Evolutionary conservation across 2,329 filamentous ascomycete species (phyloP), one percentile per base, ranked within the genome.

Genomic region (Madurella fahalii): DNA sequence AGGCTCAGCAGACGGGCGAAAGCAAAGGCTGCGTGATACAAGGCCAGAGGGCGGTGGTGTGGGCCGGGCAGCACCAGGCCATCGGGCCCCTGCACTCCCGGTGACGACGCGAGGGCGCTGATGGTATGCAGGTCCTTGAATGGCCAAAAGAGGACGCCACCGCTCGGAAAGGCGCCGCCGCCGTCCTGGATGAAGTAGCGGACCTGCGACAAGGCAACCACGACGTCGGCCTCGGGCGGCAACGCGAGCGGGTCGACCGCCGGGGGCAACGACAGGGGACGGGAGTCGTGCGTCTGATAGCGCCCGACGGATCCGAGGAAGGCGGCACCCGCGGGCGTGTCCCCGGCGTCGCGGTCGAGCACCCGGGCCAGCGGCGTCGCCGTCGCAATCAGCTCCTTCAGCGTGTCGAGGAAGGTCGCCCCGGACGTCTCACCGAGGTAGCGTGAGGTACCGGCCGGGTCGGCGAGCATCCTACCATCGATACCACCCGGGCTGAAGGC

Each of bases 371-470:
- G 17, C 7, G 61, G 59, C 18, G 47, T 56, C 15, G 53, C 49
- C 1, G 70, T 71, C 40, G 65, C 64, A 66, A 80, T 76, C 55
- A 79, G 74, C 48, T 72, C 71, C 57, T 79, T 79, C 41, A 80
- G 63, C 16, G 74, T 67, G 54, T 80, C 77, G 5, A 79, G 70
- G 50, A 79, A 79, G 1, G 73, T 76, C 11, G 76, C 74, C 15
- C 75, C 76, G 18, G 76, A 78, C 8, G 76, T 78, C 61, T 74
- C 74, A 40, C 77, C 77, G 2, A 77, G 70, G 60, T 76, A 79
- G 12, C 76, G 72, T 1, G 70, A 65, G 20, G 70, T 74, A 20
- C 76, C 76, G 43, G 74, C 70, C 2, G 66, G 64, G 55, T 80
- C 77, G 25, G 72, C 68, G 5, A 80, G 69, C 16, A 77, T 64